Evolutionary conservation across 139 green algal genomes (phyloP), one percentile per base, ranked within the genome.

Genomic region (Ostreobium quekettii): DNA sequence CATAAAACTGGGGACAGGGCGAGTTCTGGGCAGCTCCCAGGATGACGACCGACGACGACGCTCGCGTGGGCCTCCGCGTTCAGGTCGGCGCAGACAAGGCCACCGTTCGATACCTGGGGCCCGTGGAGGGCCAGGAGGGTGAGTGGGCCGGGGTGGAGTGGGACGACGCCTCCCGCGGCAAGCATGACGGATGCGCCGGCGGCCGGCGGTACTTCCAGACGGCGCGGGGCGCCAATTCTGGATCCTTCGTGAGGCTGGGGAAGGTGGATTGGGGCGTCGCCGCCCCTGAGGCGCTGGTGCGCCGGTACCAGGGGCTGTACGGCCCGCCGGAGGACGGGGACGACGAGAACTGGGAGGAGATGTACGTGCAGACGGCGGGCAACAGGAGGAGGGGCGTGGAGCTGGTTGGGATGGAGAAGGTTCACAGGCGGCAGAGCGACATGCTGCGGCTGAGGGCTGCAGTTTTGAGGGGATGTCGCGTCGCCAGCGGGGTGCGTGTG

Each of bases 71-170:
- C 30, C 49, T 61, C 4, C 60, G 83, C 4, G 72, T 90, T 7
- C 53, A 73, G 6, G 74, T 87, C 2, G 53, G 63, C 4, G 74
- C 70, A 3, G 66, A 85, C 33, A 76, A 67, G 2, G 89, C 83
- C 3, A 94, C 89, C 0, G 79, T 94, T 0, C 74, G 75, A 0
- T 96, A 91, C 29, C 58, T 93, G 0, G 89, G 89, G 0, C 29
- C 70, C 0, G 75, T 96, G 0, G 61, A 74, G 0, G 78, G 79
- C 0, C 82, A 92, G 47, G 36, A 71, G 15, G 90, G 82, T 24
- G 33, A 31, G 0, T 96, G 90, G 90, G 79, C 89, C 2, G 90
- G 90, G 3, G 62, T 96, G 19, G 90, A 96, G 53, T 96, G 86
- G 81, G 90, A 96, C 65, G 82, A 95, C 47, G 36, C 66, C 2